These are phyloP conservation scores for Salix exigua DNA, from an alignment of 345 rosid genomes.

Conservation along the genomic window DNA sequence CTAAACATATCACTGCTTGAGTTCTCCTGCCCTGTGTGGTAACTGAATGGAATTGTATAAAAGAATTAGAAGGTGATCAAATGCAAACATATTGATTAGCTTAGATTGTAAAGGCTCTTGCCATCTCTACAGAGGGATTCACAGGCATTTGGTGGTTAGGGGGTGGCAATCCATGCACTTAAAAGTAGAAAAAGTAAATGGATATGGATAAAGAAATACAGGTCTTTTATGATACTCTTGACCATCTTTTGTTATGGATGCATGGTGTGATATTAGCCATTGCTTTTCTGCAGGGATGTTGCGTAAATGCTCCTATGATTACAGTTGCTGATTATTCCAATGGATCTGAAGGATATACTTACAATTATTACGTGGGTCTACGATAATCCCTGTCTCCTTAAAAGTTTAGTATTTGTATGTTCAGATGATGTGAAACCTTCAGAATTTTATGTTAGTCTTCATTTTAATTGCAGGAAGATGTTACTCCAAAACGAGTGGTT, in stretches of 20 bases:
- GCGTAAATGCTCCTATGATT: slow-evolving; percentile 99
- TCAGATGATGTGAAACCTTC: neutral
- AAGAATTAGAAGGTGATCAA: neutral
- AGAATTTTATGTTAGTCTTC: slow-evolving; percentile 17
- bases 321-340: slow-evolving; percentile 91
- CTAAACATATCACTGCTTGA: neutral
- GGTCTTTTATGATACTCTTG: neutral
- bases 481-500: slow-evolving; percentile 77
- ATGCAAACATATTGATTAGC: neutral
- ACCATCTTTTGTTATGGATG: neutral
- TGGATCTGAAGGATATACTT: slow-evolving; percentile 93
- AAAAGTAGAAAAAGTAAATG: neutral
- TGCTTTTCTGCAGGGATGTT: slow-evolving; percentile 70
- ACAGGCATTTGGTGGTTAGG: neutral
- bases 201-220: neutral
- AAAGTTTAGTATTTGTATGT: neutral
- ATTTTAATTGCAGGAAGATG: slow-evolving; percentile 74
- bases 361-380: slow-evolving; percentile 79
- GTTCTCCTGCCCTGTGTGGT: neutral
- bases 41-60: slow-evolving; percentile 1
- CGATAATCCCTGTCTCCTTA: neutral
- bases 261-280: slow-evolving; percentile 7
- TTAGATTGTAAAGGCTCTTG: neutral
- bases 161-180: neutral
- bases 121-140: neutral